Evolutionary conservation across 768 basidiomycete species (phyloP).

Genomic region (Antrodiella citrinella): DNA sequence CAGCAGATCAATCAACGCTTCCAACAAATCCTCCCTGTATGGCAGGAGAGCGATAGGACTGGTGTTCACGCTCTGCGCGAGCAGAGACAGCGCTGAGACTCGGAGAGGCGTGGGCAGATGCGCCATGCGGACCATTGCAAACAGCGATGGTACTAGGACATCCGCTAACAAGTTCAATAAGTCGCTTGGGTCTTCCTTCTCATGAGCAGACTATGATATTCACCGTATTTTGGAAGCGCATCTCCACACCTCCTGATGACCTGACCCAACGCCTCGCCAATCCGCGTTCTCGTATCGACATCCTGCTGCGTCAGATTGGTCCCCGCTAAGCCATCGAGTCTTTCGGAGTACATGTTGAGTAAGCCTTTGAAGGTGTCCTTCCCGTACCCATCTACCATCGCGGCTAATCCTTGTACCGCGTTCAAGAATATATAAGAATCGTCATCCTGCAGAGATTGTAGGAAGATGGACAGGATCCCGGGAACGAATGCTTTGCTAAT

Average conservation of each 20-base stretch:
- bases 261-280: constrained; percentile 81
- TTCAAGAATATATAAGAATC: constrained; percentile 96
- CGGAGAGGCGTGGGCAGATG: constrained; percentile 69
- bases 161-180: constrained; percentile 51
- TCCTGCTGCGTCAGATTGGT: constrained; percentile 46
- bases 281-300: constrained; percentile 62
- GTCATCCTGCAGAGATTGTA: constrained; percentile 79
- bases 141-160: constrained; percentile 65
- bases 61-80: constrained; percentile 66
- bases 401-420: constrained; percentile 84
- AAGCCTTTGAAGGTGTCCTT: constrained; percentile 62
- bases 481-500: constrained; percentile 63
- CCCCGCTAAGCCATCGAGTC: constrained; percentile 42
- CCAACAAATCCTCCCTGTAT: constrained; percentile 54
- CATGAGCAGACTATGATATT: no score
- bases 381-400: constrained; percentile 73
- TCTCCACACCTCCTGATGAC: constrained; percentile 70
- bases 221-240: constrained; percentile 63
- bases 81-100: constrained; percentile 56
- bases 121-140: constrained; percentile 47
- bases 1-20: constrained; percentile 70
- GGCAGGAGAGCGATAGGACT: constrained; percentile 53
- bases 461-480: constrained; percentile 80
- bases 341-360: constrained; percentile 55
- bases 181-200: neutral